These are phyloP conservation scores for Zygotorulaspora sp. DNA, from an alignment of 805 yeast genomes.

Conservation along the genomic window DNA sequence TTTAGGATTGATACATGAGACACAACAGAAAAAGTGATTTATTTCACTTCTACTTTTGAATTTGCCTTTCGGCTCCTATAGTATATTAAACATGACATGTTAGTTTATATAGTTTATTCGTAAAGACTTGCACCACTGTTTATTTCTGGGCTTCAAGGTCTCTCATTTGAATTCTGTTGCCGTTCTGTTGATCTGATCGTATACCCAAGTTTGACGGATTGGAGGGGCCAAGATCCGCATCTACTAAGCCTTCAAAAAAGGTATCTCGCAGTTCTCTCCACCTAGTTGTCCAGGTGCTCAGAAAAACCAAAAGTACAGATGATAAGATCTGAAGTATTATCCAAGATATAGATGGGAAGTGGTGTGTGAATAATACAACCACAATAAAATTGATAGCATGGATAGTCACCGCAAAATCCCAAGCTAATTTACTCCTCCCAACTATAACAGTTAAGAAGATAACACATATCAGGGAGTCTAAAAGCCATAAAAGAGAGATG, in stretches of 20 bases:
- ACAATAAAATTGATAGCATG: conserved; percentile 74
- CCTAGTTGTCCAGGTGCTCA: conserved; percentile 86
- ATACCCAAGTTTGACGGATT: conserved; percentile 3
- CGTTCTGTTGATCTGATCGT: conserved; percentile 6
- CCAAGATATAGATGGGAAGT: conserved; percentile 79
- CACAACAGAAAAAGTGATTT: not conserved
- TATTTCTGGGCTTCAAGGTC: conserved; percentile 27
- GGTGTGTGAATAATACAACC: conserved; percentile 58
- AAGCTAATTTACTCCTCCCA: conserved; percentile 87
- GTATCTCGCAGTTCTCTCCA: conserved; percentile 90
- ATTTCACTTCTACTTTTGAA: not conserved
- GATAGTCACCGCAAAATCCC: conserved; percentile 94
- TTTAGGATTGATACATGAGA: conserved; percentile 11
- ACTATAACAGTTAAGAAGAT: conserved; percentile 80
- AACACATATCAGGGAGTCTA: conserved; percentile 79
- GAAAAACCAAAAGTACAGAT: conserved; percentile 60
- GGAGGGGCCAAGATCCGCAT: conserved; percentile 37
- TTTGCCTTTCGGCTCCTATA: not conserved
- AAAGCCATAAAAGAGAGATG: conserved; percentile 69
- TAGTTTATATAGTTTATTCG: not conserved
- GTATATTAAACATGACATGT: not conserved
- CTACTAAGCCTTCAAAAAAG: conserved; percentile 79
- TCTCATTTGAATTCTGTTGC: conserved; percentile 19
- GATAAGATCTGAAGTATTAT: conserved; percentile 74
- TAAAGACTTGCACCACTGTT: not conserved